Conservation (phyloP, 148 eudicot genomes). For the Dysphania ambrosioides region DNA sequence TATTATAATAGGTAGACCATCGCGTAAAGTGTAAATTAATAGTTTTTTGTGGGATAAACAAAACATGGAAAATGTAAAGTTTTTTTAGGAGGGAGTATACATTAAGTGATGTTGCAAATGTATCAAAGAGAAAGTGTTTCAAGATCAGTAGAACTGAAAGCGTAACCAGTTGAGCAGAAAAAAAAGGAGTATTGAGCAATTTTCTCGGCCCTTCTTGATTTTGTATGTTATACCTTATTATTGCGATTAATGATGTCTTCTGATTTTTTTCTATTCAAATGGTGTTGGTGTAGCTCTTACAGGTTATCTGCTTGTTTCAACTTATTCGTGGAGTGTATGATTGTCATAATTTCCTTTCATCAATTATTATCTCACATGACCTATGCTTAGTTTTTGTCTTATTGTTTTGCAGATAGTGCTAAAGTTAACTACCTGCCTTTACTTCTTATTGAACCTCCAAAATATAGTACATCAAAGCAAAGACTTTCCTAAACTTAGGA, state of each 20-base stretch:
- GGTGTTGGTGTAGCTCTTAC: conserved; percentile 80
- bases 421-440: too few species aligned
- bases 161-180: background rate
- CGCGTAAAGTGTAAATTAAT: too few species aligned
- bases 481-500: too few species aligned
- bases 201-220: background rate
- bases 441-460: too few species aligned
- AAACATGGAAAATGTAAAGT: too few species aligned
- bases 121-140: background rate
- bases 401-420: conserved; percentile 41
- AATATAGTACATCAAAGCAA: too few species aligned
- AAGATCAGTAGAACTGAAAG: background rate
- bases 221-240: too few species aligned
- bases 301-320: conserved; percentile 86
- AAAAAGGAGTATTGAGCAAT: background rate
- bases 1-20: too few species aligned
- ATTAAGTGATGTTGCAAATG: background rate
- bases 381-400: background rate
- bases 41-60: too few species aligned
- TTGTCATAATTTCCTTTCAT: conserved; percentile 8
- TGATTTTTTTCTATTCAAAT: background rate
- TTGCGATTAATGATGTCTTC: background rate
- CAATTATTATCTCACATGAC: background rate
- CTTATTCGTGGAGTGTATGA: conserved; percentile 96
- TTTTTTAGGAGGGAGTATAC: too few species aligned